phyloP scores from a whole-genome alignment of 305 asterid species.

The Withania somnifera region DNA sequence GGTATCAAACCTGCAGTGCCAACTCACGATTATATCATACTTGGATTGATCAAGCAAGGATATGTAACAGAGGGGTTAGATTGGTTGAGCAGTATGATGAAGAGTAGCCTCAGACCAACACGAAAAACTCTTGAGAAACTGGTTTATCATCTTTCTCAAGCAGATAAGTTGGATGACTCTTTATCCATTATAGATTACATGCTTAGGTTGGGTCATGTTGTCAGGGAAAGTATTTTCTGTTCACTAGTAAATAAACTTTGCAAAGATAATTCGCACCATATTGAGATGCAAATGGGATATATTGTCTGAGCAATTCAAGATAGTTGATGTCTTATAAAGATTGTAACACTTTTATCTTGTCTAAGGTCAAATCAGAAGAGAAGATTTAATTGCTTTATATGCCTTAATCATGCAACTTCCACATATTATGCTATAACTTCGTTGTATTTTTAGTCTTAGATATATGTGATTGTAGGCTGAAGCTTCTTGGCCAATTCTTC shows the following conservation, averaged over 20 bases:
- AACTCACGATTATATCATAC: slow-evolving; percentile 27
- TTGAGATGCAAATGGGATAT: slow-evolving; percentile 14
- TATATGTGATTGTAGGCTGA: not conserved
- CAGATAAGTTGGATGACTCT: slow-evolving; percentile 34
- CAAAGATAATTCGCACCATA: slow-evolving; percentile 15
- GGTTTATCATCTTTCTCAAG: slow-evolving; percentile 23
- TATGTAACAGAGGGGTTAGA: slow-evolving; percentile 27
- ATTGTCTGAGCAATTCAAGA: slow-evolving; percentile 9
- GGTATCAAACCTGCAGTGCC: slow-evolving; percentile 25
- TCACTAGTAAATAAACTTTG: slow-evolving; percentile 36
- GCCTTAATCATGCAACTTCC: not conserved
- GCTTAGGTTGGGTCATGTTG: slow-evolving; percentile 39
- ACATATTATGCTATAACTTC: not conserved
- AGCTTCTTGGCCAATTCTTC: not conserved
- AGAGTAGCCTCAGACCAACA: slow-evolving; percentile 30
- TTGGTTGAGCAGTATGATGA: slow-evolving; percentile 34
- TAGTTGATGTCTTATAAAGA: not conserved
- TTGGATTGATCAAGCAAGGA: slow-evolving; percentile 38
- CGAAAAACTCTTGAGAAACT: slow-evolving; percentile 37
- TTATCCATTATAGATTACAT: slow-evolving; percentile 31
- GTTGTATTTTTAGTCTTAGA: not conserved
- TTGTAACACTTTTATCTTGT: not conserved
- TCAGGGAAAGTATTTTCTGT: slow-evolving; percentile 15
- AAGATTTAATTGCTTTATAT: not conserved
- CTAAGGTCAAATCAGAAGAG: not conserved